Evolutionary conservation across 139 green algal species (phyloP), one percentile per base, ranked within the genome.

Genomic region (Nannochloris sp.): DNA sequence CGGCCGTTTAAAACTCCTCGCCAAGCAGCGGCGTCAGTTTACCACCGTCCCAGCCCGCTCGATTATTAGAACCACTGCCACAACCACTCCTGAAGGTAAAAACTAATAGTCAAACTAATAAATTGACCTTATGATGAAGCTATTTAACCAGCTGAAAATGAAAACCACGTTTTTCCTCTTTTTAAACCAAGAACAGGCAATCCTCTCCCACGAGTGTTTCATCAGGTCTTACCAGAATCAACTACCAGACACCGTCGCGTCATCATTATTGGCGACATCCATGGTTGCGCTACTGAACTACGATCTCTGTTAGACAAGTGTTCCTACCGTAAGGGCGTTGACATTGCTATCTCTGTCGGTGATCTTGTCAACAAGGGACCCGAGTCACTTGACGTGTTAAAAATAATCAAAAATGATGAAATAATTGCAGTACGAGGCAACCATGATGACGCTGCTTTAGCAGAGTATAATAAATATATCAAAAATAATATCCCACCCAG

Each of bases 351-450:
- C 13, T 25, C 65, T 10, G 73, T 78, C 6, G 76, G 76, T 1
- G 76, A 83, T 44, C 51, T 78, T 9, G 68, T 71, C 9, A 75
- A 74, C 60, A 82, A 82, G 46, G 76, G 68, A 14, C 64, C 64
- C 5, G 34, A 70, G 29, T 76, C 68, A 2, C 31, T 35, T 4
- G 14, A 69, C 46, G 72, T 79, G 45, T 53, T 81, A 34, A 13
- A 34, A 14, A 6, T 70, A 36, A 54, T 53, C 1, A 14, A 19
- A 14, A 19, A 67, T 3, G 12, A 54, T 4, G 71, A 67, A 1
- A 58, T 55, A 10, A 38, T 48, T 5, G 27, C 60, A 3, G 76
- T 83, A 36, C 61, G 76, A 1, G 76, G 76, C 6, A 83, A 83
- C 48, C 74, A 83, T 34, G 76, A 83, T 44, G 76, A 80, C 27